Evolutionary conservation across 345 rosid species (phyloP).

Genomic region (Populus davidiana): DNA sequence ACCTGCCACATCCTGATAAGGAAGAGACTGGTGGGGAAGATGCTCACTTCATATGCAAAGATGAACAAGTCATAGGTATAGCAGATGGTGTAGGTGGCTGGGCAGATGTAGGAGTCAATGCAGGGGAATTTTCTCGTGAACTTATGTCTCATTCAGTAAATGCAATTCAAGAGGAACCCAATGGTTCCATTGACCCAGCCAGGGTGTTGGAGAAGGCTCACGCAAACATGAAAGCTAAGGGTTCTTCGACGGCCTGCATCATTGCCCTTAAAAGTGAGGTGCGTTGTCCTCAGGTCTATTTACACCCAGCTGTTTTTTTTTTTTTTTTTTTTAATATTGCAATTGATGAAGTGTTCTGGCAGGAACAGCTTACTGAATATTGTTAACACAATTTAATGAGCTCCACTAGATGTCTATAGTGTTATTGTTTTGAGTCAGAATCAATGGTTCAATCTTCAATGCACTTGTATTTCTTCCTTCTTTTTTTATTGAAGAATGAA

Average conservation of each 20-base stretch:
- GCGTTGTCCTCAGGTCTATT: neutral
- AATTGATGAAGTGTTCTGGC: neutral
- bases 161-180: constrained; percentile 24
- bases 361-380: neutral
- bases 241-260: constrained; percentile 37
- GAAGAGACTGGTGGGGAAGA: constrained; percentile 33
- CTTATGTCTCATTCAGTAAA: constrained; percentile 29
- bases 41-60: constrained; percentile 29
- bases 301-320: neutral
- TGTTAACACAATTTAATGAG: neutral
- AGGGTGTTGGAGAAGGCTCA: constrained; percentile 36
- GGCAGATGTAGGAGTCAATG: constrained; percentile 29
- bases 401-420: neutral
- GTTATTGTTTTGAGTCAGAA: neutral
- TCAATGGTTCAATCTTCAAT: neutral
- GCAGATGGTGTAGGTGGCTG: constrained; percentile 39
- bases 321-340: neutral
- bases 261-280: constrained; percentile 31
- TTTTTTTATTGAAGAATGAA: neutral
- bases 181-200: constrained; percentile 21
- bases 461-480: neutral
- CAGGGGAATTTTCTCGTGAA: constrained; percentile 28
- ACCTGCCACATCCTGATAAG: constrained; percentile 38
- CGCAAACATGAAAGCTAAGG: constrained; percentile 24
- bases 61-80: constrained; percentile 23